Percentiles rank a stretch among this genome's conserved stretches.
These are phyloP conservation scores for Arthroderma sp. DNA, from an alignment of 2,329 filamentous ascomycete genomes.

Conservation along the genomic window DNA sequence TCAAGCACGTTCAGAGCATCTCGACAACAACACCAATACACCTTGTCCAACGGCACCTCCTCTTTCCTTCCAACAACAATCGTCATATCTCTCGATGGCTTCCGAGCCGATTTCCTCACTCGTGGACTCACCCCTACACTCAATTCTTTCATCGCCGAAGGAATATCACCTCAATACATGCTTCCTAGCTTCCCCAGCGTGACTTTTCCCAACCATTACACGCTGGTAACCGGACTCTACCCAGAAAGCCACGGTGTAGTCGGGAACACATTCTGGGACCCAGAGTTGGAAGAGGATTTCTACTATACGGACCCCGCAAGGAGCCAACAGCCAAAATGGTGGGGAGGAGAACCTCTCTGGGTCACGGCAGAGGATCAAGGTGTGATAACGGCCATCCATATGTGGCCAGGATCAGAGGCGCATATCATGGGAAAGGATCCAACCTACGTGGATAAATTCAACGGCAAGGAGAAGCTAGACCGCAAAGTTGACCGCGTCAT, in stretches of 20 bases:
- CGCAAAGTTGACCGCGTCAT: conserved; percentile 70
- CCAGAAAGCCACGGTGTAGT: conserved; percentile 89
- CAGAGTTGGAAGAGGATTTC: conserved; percentile 62
- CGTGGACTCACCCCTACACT: conserved; percentile 73
- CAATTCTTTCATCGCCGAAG: conserved; percentile 62
- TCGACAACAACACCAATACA: conserved; percentile 12
- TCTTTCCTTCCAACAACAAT: conserved; percentile 85
- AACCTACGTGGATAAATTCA: conserved; percentile 71
- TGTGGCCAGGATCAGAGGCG: conserved; percentile 97
- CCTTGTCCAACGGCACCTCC: conserved; percentile 67
- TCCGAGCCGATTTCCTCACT: conserved; percentile 83
- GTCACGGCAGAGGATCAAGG: conserved; percentile 76
- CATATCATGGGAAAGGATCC: conserved; percentile 64
- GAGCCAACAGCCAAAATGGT: conserved; percentile 82
- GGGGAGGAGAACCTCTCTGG: conserved; percentile 90
- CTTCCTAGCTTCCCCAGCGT: conserved; percentile 87
- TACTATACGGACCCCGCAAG: conserved; percentile 66
- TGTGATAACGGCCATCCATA: conserved; percentile 72
- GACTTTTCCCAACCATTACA: conserved; percentile 95
- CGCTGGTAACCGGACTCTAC: conserved; percentile 78
- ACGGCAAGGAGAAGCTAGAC: conserved; percentile 58
- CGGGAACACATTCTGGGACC: conserved; percentile 91
- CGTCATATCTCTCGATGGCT: conserved; percentile 86
- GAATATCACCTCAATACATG: conserved; percentile 87
- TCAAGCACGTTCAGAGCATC: conserved; percentile 27